phyloP scores from a whole-genome alignment of 2,329 filamentous ascomycete species.

The Scleromitrula shiraiana region DNA sequence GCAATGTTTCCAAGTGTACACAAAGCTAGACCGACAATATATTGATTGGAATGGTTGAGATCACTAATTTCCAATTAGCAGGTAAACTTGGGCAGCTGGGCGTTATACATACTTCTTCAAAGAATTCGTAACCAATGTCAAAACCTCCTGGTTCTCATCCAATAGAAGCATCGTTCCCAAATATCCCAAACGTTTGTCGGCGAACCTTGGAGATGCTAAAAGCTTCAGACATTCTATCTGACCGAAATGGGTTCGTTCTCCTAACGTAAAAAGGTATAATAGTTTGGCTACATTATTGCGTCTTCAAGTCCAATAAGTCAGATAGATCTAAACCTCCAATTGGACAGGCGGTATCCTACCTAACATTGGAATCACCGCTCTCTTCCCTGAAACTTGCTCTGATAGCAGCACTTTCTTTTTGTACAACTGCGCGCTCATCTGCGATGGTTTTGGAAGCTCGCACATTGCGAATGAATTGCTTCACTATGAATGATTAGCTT shows the following conservation, averaged over 20 bases:
- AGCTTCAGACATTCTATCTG: slow-evolving; percentile 99
- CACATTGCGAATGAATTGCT: slow-evolving; percentile 99
- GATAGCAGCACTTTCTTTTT: slow-evolving; percentile 97
- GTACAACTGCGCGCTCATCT: slow-evolving; percentile 94
- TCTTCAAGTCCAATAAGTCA: slow-evolving; percentile 39
- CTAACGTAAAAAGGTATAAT: slow-evolving; percentile 94
- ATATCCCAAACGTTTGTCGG: slow-evolving; percentile 93
- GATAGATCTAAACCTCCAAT: neutral
- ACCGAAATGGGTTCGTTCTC: slow-evolving; percentile 95
- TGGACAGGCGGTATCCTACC: slow-evolving; percentile 47
- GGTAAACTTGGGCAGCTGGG: neutral
- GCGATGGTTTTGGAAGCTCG: slow-evolving; percentile 98
- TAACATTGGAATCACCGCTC: slow-evolving; percentile 81
- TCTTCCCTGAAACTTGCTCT: slow-evolving; percentile 96
- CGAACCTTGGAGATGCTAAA: slow-evolving; percentile 91
- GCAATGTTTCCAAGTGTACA: slow-evolving; percentile 97
- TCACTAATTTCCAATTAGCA: slow-evolving; percentile 50
- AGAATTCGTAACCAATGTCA: slow-evolving; percentile 96
- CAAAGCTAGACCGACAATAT: slow-evolving; percentile 91
- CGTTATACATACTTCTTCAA: slow-evolving; percentile 69
- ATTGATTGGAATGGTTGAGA: slow-evolving; percentile 94
- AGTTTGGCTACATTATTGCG: slow-evolving; percentile 99
- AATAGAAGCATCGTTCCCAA: slow-evolving; percentile 91
- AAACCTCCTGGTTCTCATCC: slow-evolving; percentile 96
- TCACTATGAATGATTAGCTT: slow-evolving; percentile 52